phyloP scores from a whole-genome alignment of 805 yeast genomes.

The Wickerhamomyces xylosicus region DNA sequence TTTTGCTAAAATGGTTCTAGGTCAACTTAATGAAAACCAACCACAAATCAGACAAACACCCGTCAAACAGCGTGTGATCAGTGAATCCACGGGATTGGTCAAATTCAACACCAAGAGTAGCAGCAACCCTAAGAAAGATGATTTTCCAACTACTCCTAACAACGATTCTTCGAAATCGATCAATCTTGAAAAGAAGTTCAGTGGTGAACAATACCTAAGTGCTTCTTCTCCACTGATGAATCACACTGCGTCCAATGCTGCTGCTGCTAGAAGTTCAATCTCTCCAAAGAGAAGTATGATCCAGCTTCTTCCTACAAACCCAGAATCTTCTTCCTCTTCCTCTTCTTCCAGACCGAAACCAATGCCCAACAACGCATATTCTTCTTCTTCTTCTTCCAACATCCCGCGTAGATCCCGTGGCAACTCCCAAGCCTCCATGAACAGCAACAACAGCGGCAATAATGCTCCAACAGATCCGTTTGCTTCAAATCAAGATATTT shows the following conservation, averaged over 20 bases:
- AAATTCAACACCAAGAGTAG: slow-evolving; percentile 23
- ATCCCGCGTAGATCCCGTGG: not conserved
- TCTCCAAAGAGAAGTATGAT: not conserved
- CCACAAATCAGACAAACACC: slow-evolving; percentile 1
- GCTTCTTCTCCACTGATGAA: not conserved
- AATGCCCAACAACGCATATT: too few species aligned
- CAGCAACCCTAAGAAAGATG: not conserved
- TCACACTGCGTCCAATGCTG: not conserved
- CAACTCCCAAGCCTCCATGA: not conserved
- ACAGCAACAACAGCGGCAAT: not conserved
- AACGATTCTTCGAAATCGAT: not conserved
- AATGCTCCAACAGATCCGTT: not conserved
- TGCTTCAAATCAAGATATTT: slow-evolving; percentile 13
- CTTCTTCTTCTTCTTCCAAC: too few species aligned
- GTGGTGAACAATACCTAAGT: not conserved
- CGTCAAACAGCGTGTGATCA: slow-evolving; percentile 29
- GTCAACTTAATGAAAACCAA: not conserved
- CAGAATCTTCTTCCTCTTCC: too few species aligned
- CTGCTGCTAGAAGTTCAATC: too few species aligned
- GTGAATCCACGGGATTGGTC: slow-evolving; percentile 41
- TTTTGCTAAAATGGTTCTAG: not conserved
- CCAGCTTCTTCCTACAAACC: not conserved
- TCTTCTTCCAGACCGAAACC: too few species aligned
- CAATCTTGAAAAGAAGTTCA: not conserved
- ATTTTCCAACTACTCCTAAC: not conserved